Base-by-base conservation (phyloP, 1,284 basidiomycete genomes). In the Puccinia brachypodii region DNA sequence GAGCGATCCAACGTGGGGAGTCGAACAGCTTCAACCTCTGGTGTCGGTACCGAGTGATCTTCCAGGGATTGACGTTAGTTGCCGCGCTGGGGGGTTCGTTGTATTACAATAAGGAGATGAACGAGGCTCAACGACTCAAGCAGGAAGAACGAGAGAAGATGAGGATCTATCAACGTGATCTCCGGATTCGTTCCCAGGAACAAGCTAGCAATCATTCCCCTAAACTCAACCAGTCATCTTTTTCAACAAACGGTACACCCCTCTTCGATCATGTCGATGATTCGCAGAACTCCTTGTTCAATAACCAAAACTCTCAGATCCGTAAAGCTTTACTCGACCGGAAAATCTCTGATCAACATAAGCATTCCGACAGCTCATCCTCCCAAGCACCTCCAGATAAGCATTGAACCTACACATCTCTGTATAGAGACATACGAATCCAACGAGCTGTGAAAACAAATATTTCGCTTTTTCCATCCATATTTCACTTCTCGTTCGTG, bases 41-140 rank as follows among this genome's bases (percentile, higher is more conserved):
- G 75, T 66, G 50, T 25, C 36, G 76, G 28, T 78, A 78, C 40
- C 64, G 77, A 42, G 68, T 80, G 3, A 58, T 80, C 31, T 72
- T 80, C 50, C 77, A 80, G 47, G 77, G 77, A 14, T 31, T 80
- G 36, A 80, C 77, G 3, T n/a, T 80, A 14, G 14, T 80, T 36
- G 77, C 77, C 14, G 77, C 77, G 25, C 56, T 80, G 14, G 77
- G 77, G 13, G 77, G 77, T 38, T 80, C 77, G 53, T 28, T 80
- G 11, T 80, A 80, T 42, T 80, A 72, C 42, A 72, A 60, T 40
- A 31, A 72, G 36, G 62, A 80, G 58, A 50, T 68, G 14, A 56
- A 62, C 19, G 74, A 76, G 22, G 22, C 11, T 3, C 38, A 76
- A 31, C 40, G 40, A 40, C 19, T 76, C 16, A 44, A 58, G 28